Evolutionary conservation across 2,329 filamentous ascomycete genomes (phyloP).

Genomic region (Cercospora janseana): DNA sequence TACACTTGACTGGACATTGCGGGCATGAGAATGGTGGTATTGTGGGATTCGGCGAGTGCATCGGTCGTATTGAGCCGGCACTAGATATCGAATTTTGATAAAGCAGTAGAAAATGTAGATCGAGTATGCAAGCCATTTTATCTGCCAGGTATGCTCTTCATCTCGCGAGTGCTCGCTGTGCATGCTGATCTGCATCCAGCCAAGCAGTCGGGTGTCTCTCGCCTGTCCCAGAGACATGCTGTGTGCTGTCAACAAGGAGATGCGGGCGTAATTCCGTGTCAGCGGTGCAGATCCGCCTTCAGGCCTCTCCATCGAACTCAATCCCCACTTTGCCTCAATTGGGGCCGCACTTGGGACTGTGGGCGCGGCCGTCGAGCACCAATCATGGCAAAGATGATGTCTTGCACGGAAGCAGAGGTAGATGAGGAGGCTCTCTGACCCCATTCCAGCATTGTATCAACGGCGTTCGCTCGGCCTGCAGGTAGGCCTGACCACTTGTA

Average conservation of each 20-base stretch:
- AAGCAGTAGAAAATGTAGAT: no score
- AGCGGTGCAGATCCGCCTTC: neutral
- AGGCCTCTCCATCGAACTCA: neutral
- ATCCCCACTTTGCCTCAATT: conserved; percentile 5
- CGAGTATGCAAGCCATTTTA: no score
- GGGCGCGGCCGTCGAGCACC: conserved; percentile 3
- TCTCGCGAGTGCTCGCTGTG: neutral
- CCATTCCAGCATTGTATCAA: neutral
- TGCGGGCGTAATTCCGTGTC: neutral
- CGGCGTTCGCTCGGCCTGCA: conserved; percentile 7
- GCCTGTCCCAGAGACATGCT: neutral
- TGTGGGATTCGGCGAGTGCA: conserved; percentile 75
- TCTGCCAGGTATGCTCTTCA: no score
- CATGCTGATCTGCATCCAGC: neutral
- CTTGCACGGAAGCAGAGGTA: conserved; percentile 15
- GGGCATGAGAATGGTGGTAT: conserved; percentile 61
- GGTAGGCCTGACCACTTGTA: conserved; percentile 2
- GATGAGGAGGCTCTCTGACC: neutral
- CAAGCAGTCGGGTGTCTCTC: neutral
- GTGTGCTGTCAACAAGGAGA: neutral
- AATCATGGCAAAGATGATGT: conserved; percentile 21
- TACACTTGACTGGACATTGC: conserved; percentile 65
- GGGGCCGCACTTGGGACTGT: conserved; percentile 5
- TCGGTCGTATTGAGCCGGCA: conserved; percentile 58
- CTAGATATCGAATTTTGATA: conserved; percentile 20